Evolutionary conservation across 345 rosid species (phyloP).

Genomic region (Capsella bursapastoris): DNA sequence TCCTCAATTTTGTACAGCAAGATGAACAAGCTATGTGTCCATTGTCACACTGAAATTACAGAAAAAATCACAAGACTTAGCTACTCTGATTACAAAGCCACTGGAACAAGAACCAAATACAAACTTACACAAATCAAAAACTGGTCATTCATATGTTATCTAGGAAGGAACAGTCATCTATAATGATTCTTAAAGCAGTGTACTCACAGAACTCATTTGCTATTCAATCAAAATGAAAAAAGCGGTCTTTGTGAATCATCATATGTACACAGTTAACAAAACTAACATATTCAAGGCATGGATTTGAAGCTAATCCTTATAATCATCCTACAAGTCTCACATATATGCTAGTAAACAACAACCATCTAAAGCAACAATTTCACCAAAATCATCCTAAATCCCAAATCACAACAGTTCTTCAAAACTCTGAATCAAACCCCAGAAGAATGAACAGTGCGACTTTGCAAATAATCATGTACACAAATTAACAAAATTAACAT

Average conservation of each 20-base stretch:
- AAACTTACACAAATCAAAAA: background rate
- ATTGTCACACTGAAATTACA: slow-evolving; percentile 54
- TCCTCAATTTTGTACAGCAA: slow-evolving; percentile 50
- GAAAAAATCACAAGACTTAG: background rate
- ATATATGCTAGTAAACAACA: background rate
- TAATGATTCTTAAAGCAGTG: no score
- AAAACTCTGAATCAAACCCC: background rate
- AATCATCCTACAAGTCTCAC: no score
- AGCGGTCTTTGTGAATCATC: no score
- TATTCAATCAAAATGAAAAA: background rate
- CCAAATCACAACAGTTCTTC: background rate
- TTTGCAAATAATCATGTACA: no score
- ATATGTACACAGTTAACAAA: no score
- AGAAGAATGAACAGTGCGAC: background rate
- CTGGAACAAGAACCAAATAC: background rate
- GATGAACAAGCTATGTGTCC: slow-evolving; percentile 59
- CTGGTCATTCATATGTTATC: background rate
- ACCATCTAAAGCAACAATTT: background rate
- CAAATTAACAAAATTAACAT: background rate
- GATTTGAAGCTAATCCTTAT: no score
- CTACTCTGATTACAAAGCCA: background rate
- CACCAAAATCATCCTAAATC: background rate
- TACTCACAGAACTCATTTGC: no score
- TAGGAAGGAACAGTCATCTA: background rate
- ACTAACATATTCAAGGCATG: no score